Conservation (phyloP, 2,329 filamentous ascomycete genomes). For the Thermothelomyces thermophilus region DNA sequence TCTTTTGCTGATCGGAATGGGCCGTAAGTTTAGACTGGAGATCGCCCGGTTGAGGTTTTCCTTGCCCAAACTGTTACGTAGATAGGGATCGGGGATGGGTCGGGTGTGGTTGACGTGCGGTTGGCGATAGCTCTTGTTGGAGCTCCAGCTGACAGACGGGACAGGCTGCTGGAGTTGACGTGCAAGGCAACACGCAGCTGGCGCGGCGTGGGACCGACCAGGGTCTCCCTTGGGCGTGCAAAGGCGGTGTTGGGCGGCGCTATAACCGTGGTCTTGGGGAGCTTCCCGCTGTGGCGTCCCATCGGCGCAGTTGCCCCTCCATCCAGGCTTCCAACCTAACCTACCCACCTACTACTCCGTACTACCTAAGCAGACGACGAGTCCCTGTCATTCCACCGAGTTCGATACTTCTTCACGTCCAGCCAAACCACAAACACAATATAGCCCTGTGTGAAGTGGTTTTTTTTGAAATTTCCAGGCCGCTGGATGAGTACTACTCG, state of each 20-base stretch:
- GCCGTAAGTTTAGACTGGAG: neutral
- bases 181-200: constrained; percentile 31
- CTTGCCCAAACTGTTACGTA: no score
- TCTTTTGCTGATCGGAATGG: neutral
- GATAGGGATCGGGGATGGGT: neutral
- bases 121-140: constrained; percentile 10
- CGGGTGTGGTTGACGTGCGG: constrained; percentile 1
- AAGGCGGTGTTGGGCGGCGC: constrained; percentile 22
- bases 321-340: constrained; percentile 9
- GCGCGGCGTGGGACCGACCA: constrained; percentile 27
- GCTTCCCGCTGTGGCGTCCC: constrained; percentile 8
- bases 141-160: constrained; percentile 22
- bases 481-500: no score
- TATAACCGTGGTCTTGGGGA: constrained; percentile 10
- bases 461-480: no score
- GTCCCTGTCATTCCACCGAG: constrained; percentile 2
- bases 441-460: no score
- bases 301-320: constrained; percentile 20
- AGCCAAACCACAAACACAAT: neutral
- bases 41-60: neutral
- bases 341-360: neutral
- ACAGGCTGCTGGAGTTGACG: constrained; percentile 12
- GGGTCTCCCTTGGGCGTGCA: constrained; percentile 3
- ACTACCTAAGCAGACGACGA: neutral
- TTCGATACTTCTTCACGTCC: neutral